Conservation (phyloP, 1,284 basidiomycete genomes). For the Sporisorium scitamineum region DNA sequence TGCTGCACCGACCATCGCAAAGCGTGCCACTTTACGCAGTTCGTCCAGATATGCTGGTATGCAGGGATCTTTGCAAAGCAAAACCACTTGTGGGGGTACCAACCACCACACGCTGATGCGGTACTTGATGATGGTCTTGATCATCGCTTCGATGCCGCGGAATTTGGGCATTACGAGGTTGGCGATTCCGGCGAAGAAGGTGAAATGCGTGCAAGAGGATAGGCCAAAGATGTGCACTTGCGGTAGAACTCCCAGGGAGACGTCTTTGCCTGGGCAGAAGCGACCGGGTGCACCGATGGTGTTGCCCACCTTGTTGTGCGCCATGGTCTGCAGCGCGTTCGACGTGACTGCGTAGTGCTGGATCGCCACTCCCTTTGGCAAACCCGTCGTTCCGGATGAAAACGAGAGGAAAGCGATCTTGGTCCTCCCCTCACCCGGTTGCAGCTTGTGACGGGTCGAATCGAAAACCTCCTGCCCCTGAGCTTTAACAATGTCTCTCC, state of each 20-base stretch:
- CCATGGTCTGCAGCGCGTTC: slow-evolving; percentile 66
- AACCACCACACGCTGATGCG: slow-evolving; percentile 62
- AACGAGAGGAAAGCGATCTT: slow-evolving; percentile 70
- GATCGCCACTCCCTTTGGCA: slow-evolving; percentile 69
- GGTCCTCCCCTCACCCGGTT: slow-evolving; percentile 76
- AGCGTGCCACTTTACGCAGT: slow-evolving; percentile 38
- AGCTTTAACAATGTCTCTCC: slow-evolving; percentile 72
- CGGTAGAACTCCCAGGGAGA: slow-evolving; percentile 55
- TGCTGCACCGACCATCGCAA: slow-evolving; percentile 62
- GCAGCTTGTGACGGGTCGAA: slow-evolving; percentile 71
- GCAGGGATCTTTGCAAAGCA: slow-evolving; percentile 58
- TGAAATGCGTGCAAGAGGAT: slow-evolving; percentile 59
- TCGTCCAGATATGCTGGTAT: slow-evolving; percentile 58
- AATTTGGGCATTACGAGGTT: slow-evolving; percentile 57
- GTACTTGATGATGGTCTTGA: slow-evolving; percentile 58
- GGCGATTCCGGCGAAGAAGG: slow-evolving; percentile 62
- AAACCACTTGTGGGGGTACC: slow-evolving; percentile 53
- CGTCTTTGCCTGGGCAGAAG: slow-evolving; percentile 55
- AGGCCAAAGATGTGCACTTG: slow-evolving; percentile 64
- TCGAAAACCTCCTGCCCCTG: slow-evolving; percentile 70
- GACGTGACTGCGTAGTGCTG: slow-evolving; percentile 60
- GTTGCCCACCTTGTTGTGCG: slow-evolving; percentile 57
- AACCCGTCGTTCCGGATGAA: slow-evolving; percentile 69
- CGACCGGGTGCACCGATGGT: slow-evolving; percentile 40
- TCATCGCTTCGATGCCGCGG: slow-evolving; percentile 59